Evolutionary conservation across 306 rosid genomes (phyloP).

Genomic region (Acacia crassicarpa): DNA sequence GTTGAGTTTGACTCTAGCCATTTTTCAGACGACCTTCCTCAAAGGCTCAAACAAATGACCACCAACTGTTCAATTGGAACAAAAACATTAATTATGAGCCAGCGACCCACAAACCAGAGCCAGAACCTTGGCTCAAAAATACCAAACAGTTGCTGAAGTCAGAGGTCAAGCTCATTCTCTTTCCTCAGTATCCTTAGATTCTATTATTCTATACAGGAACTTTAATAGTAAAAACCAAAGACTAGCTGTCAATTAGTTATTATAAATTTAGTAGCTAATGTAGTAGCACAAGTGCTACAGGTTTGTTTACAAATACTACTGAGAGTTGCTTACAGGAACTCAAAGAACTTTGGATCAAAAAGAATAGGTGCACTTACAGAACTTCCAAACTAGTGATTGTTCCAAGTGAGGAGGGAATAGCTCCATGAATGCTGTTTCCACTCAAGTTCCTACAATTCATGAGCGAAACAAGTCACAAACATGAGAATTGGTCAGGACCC

Average conservation of each 20-base stretch:
- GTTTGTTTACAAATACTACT: not conserved
- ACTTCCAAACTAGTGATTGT: constrained; percentile 62
- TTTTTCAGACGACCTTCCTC: not conserved
- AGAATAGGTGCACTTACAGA: constrained; percentile 61
- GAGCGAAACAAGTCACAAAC: constrained; percentile 11
- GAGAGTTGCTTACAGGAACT: not conserved
- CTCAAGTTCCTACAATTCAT: constrained; percentile 74
- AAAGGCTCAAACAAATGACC: not conserved
- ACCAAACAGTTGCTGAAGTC: not conserved
- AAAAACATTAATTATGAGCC: not conserved
- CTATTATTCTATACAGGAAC: not conserved
- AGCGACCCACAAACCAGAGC: not conserved
- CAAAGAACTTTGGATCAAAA: not conserved
- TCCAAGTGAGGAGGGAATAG: constrained; percentile 84
- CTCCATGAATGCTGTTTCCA: constrained; percentile 78
- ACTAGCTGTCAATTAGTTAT: not conserved
- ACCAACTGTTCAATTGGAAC: not conserved
- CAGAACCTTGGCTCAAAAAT: not conserved
- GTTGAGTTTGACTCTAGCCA: not conserved
- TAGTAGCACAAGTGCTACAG: not conserved
- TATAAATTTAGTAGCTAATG: not conserved
- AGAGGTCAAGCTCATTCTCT: not conserved
- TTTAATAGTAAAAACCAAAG: not conserved
- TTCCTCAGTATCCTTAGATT: not conserved
- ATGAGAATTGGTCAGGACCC: constrained; percentile 36